A percentile compares a stretch with the other conserved stretches of the same genome.
Conservation (phyloP, 2,329 filamentous ascomycete species). For the Dactylonectria estremocensis region DNA sequence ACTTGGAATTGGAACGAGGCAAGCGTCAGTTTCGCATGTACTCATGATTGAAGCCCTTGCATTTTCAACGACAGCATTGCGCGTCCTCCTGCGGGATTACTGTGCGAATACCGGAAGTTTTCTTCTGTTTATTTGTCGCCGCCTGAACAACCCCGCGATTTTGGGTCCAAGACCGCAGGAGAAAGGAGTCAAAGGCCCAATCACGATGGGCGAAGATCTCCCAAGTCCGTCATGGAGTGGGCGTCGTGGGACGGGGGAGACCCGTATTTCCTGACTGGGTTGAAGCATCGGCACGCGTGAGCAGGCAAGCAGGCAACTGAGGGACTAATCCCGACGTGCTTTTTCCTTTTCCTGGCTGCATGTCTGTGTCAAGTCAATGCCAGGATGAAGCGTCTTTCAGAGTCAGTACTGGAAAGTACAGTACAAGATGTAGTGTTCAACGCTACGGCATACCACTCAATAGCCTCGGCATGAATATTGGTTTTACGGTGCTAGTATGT, state of each 20-base stretch:
- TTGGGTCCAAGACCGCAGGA: constrained; percentile 2
- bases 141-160: constrained; percentile 25
- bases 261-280: constrained; percentile 11
- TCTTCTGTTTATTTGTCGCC: background rate
- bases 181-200: constrained; percentile 6
- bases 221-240: background rate
- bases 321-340: background rate
- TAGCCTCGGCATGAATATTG: constrained; percentile 3
- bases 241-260: constrained; percentile 23
- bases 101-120: background rate
- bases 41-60: background rate
- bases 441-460: background rate
- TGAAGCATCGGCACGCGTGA: constrained; percentile 20
- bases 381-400: background rate
- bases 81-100: background rate
- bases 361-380: background rate
- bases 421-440: background rate
- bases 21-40: background rate
- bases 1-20: too few species aligned
- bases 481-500: constrained; percentile 1
- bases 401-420: background rate
- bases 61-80: too few species aligned
- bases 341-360: background rate
- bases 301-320: background rate
- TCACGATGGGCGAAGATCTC: constrained; percentile 14